Percentiles rank a stretch among this genome's conserved stretches.
These are phyloP conservation scores for Clohesyomyces aquaticus DNA, from an alignment of 495 filamentous ascomycete species.

Conservation along the genomic window DNA sequence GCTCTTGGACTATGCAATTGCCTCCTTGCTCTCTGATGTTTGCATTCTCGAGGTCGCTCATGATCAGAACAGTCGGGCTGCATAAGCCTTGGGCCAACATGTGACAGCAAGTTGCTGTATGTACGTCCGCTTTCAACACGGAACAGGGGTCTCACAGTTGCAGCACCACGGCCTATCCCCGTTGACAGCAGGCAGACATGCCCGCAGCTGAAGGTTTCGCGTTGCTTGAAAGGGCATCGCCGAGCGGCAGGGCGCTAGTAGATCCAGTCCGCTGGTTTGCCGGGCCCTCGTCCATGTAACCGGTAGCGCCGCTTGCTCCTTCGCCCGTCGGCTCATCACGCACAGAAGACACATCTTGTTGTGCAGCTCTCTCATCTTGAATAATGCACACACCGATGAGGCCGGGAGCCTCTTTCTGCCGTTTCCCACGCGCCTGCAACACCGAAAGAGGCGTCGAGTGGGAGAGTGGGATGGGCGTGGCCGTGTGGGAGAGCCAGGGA, in stretches of 20 bases:
- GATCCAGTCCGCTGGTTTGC: constrained; percentile 20
- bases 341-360: constrained; percentile 3
- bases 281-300: constrained; percentile 11
- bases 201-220: constrained; percentile 6
- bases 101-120: constrained; percentile 3
- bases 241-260: constrained; percentile 8
- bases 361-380: constrained; percentile 21
- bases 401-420: no score
- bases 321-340: constrained; percentile 3
- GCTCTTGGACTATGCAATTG: constrained; percentile 19
- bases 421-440: no score
- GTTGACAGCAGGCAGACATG: background rate
- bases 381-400: constrained; percentile 25
- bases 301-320: constrained; percentile 20
- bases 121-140: background rate
- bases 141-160: no score
- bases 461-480: no score
- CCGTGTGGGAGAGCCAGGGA: no score
- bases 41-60: constrained; percentile 16
- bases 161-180: background rate
- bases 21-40: background rate
- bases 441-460: no score
- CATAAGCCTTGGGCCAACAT: constrained; percentile 2
- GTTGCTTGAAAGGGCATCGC: background rate
- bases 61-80: constrained; percentile 14